Evolutionary conservation across 257 asterid species (phyloP).

Genomic region (Nicotiana obtusifolia): DNA sequence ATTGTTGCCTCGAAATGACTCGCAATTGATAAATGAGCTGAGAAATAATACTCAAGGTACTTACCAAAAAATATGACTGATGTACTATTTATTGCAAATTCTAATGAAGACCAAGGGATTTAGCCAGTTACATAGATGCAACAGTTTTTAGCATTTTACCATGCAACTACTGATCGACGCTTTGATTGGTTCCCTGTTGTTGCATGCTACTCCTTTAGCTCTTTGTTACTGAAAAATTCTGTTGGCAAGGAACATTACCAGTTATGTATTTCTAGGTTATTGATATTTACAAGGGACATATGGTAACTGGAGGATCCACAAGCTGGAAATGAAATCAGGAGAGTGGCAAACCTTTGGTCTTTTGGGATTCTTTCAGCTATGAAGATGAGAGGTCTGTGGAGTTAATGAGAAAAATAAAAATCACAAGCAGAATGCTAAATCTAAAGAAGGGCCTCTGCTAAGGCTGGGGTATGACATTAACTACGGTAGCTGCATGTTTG

Average conservation of each 20-base stretch:
- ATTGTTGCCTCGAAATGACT: not conserved
- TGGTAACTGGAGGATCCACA: not conserved
- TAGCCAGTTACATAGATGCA: not conserved
- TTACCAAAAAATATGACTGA: conserved; percentile 3
- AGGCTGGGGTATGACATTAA: not conserved
- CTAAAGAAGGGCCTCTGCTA: not conserved
- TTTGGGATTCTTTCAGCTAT: not conserved
- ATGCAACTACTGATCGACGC: not conserved
- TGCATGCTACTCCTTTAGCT: not conserved
- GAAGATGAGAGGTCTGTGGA: not conserved
- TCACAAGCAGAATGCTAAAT: not conserved
- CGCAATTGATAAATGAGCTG: not conserved
- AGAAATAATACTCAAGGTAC: not conserved
- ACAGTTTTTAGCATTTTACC: not conserved
- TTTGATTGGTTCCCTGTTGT: not conserved
- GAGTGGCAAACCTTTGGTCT: not conserved
- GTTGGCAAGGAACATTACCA: not conserved
- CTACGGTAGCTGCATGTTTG: not conserved
- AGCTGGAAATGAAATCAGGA: not conserved
- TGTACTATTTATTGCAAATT: not conserved
- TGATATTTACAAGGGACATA: not conserved
- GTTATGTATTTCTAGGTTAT: not conserved
- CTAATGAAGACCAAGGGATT: not conserved
- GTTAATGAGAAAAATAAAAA: not conserved
- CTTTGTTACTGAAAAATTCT: not conserved